Percentiles rank a stretch among this genome's conserved stretches.
Evolutionary conservation across 2,329 filamentous ascomycete species (phyloP).

Genomic region (Amauroascus verrucosus): DNA sequence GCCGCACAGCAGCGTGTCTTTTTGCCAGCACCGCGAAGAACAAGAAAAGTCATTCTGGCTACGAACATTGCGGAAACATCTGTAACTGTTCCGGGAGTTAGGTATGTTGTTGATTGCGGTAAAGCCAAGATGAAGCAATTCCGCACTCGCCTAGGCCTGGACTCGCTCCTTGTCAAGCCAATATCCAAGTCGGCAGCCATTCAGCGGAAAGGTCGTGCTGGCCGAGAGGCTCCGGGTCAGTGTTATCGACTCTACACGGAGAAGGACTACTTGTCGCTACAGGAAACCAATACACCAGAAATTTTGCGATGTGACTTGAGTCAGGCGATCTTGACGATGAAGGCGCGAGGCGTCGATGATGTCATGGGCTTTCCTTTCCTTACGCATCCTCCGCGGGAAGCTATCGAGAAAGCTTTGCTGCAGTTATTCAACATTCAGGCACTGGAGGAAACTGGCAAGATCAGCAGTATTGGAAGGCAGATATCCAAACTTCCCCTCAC

Average conservation of each 20-base stretch:
- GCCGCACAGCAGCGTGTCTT: conserved; percentile 81
- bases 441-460: conserved; percentile 57
- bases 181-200: conserved; percentile 91
- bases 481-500: conserved; percentile 78
- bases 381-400: conserved; percentile 65
- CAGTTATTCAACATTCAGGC: conserved; percentile 72
- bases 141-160: conserved; percentile 70
- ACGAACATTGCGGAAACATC: conserved; percentile 99
- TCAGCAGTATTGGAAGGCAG: conserved; percentile 62
- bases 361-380: conserved; percentile 75
- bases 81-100: conserved; percentile 85
- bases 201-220: conserved; percentile 82
- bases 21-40: conserved; percentile 58
- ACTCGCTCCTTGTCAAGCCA: conserved; percentile 78
- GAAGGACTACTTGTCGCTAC: conserved; percentile 57
- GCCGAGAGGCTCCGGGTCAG: conserved; percentile 81
- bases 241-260: conserved; percentile 86
- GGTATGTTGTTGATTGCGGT: conserved; percentile 83
- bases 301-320: conserved; percentile 84
- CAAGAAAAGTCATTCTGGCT: conserved; percentile 78
- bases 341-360: conserved; percentile 75
- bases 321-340: conserved; percentile 82
- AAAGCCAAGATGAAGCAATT: conserved; percentile 94
- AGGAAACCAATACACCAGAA: conserved; percentile 70
- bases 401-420: conserved; percentile 69